Conservation (phyloP, 169 alveolate species). For the Eimeria praecox region DNA sequence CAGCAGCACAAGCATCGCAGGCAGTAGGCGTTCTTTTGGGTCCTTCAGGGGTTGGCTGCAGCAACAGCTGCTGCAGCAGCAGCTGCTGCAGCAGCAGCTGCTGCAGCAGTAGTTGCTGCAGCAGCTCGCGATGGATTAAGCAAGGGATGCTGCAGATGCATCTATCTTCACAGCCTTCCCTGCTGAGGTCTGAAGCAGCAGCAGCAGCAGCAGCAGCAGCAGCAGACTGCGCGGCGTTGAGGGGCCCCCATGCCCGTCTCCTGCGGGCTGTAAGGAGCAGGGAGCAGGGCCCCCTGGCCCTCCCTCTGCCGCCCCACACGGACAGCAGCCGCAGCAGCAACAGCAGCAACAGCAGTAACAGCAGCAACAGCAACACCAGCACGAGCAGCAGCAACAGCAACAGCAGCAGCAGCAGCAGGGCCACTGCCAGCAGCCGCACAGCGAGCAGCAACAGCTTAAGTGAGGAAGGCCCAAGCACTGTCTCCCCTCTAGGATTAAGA, state of each 20-base stretch:
- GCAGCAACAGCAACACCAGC: constrained; percentile 29
- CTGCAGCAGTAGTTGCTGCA: not conserved
- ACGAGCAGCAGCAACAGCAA: constrained; percentile 6
- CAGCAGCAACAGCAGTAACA: not conserved
- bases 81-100: not conserved
- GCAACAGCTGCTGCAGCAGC: not conserved
- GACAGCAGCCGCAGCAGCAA: constrained; percentile 1
- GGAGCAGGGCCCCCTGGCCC: not conserved
- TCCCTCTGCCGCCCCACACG: constrained; percentile 13
- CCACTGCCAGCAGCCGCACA: not conserved
- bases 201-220: not conserved
- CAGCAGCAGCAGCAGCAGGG: constrained; percentile 8
- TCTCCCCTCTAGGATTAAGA: not conserved
- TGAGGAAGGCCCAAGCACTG: not conserved
- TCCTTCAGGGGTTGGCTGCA: constrained; percentile 5
- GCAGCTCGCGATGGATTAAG: constrained; percentile 12
- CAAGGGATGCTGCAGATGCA: constrained; percentile 40
- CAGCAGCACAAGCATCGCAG: constrained; percentile 12
- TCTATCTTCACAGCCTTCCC: constrained; percentile 20
- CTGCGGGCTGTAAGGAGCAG: constrained; percentile 16
- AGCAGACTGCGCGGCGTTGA: not conserved
- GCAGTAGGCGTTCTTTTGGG: not conserved
- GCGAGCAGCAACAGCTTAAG: not conserved
- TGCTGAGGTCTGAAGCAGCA: not conserved
- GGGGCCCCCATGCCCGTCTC: constrained; percentile 11